Percentiles rank a stretch among this genome's conserved stretches.
phyloP scores from a whole-genome alignment of 192 early-diverging fungal species.

The Umbelopsis sp. region DNA sequence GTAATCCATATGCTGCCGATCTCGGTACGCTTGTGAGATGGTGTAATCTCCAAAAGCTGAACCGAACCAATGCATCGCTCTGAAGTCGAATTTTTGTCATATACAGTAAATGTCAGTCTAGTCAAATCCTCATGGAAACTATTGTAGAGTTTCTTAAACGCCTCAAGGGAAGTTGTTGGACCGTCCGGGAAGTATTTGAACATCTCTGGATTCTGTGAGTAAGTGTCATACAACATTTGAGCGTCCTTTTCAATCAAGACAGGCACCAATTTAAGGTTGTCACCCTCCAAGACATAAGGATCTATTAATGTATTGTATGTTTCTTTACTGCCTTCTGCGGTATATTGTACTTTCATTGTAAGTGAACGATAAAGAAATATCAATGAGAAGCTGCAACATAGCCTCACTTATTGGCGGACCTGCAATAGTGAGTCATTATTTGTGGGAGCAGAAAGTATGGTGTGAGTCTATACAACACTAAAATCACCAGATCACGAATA shows the following conservation, averaged over 20 bases:
- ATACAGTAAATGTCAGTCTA: not conserved
- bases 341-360: conserved; percentile 7
- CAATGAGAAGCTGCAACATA: no score
- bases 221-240: not conserved
- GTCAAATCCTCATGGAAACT: not conserved
- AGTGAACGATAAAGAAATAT: no score
- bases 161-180: not conserved
- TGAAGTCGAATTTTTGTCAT: conserved; percentile 1
- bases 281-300: not conserved
- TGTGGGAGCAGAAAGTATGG: no score
- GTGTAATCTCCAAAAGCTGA: not conserved
- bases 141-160: not conserved
- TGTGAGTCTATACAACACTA: no score
- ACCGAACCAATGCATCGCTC: conserved; percentile 3
- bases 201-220: not conserved
- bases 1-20: conserved; percentile 28
- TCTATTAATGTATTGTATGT: not conserved
- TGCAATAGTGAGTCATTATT: no score
- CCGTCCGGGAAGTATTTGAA: not conserved
- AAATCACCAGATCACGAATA: no score
- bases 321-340: not conserved
- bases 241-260: not conserved
- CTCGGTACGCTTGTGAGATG: conserved; percentile 19
- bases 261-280: not conserved
- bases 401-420: no score